Conservation (phyloP, 2,329 filamentous ascomycete species). For the Calonectria naviculata region DNA sequence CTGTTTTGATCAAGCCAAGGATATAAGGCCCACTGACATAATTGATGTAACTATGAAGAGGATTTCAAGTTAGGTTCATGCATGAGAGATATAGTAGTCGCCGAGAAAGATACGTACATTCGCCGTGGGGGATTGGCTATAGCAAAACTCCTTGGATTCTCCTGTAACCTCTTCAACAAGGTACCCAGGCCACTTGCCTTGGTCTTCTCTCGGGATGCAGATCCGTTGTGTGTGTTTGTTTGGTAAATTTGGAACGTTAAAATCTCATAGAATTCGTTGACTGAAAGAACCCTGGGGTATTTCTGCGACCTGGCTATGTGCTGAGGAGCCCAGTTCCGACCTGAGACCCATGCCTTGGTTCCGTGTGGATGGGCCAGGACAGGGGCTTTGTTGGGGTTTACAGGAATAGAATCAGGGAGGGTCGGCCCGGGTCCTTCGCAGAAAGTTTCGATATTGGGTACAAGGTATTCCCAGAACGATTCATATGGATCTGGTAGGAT, state of each 20-base stretch:
- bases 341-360: conserved; percentile 12
- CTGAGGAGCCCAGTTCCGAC: background rate
- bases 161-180: background rate
- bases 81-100: background rate
- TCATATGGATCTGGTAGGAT: background rate
- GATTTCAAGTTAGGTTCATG: background rate
- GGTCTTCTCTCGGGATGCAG: background rate
- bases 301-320: too few relatives aligned
- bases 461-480: background rate
- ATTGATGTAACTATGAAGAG: conserved; percentile 25
- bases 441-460: background rate
- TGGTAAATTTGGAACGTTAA: background rate
- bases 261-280: background rate
- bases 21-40: conserved; percentile 14
- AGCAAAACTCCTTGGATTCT: background rate
- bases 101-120: background rate
- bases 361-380: background rate
- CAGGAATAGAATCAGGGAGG: background rate
- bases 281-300: background rate
- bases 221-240: background rate
- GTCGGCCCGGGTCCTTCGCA: background rate
- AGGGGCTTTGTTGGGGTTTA: background rate
- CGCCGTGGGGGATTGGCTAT: background rate
- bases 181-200: background rate
- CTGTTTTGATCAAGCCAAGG: conserved; percentile 11